Conservation (phyloP, 768 basidiomycete species). For the Cyclocybe aegerita region DNA sequence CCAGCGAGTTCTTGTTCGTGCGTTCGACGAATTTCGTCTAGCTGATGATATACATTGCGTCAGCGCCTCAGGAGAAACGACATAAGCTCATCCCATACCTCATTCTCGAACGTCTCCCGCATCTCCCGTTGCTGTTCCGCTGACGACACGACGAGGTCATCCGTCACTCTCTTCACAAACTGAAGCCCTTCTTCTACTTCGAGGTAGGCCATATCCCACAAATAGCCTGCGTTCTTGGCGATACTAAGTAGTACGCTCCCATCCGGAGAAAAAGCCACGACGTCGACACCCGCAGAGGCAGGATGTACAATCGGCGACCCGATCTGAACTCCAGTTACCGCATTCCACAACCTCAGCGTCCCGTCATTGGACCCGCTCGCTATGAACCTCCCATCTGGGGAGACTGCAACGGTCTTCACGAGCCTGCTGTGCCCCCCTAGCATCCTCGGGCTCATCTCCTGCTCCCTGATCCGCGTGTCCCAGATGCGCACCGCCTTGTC, state of each 20-base stretch:
- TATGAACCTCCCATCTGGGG: slow-evolving; percentile 10
- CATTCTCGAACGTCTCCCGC: background rate
- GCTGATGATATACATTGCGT: background rate
- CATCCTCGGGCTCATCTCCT: slow-evolving; percentile 5
- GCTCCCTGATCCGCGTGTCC: background rate
- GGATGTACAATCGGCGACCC: slow-evolving; percentile 1
- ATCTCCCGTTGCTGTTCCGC: background rate
- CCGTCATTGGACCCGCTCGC: slow-evolving; percentile 8
- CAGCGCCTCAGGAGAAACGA: background rate
- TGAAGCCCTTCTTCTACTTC: slow-evolving; percentile 11
- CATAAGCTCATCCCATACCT: background rate
- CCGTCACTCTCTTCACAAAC: background rate
- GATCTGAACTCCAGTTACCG: slow-evolving; percentile 4
- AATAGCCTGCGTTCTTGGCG: background rate
- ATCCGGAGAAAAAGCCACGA: slow-evolving; percentile 7
- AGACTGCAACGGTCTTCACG: slow-evolving; percentile 3
- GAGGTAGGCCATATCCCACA: slow-evolving; percentile 6
- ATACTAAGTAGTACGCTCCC: slow-evolving; percentile 1
- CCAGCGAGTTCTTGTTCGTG: background rate
- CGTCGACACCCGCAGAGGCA: background rate
- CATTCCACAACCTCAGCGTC: slow-evolving; percentile 8
- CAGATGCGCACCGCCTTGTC: slow-evolving; percentile 8
- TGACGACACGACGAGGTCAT: background rate
- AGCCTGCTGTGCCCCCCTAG: slow-evolving; percentile 1
- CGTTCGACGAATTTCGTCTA: background rate